phyloP scores from a whole-genome alignment of 2,329 filamentous ascomycete genomes.

The Phaeosphaeria sp. region DNA sequence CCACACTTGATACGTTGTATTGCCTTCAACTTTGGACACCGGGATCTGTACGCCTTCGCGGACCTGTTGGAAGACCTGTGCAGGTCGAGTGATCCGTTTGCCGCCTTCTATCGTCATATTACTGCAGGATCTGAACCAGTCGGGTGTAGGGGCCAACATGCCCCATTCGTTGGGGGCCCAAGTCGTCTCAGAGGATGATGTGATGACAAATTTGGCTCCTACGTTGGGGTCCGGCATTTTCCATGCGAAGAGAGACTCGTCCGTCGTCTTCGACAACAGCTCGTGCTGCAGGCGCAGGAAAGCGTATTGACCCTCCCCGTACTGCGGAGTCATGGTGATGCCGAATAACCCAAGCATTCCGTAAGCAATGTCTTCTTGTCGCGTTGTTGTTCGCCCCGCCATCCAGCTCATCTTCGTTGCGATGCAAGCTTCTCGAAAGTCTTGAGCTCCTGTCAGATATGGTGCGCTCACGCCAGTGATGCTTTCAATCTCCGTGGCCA shows the following conservation, averaged over 20 bases:
- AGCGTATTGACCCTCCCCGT: constrained; percentile 20
- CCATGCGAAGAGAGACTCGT: constrained; percentile 17
- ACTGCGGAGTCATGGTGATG: constrained; percentile 10
- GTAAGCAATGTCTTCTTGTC: constrained; percentile 23
- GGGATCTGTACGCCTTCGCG: constrained; percentile 1
- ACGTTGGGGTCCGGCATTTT: constrained; percentile 1
- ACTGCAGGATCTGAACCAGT: constrained; percentile 4
- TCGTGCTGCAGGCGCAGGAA: constrained; percentile 22
- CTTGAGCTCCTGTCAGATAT: background rate
- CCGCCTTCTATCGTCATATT: background rate
- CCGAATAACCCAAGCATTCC: constrained; percentile 26
- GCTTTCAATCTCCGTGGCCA: constrained; percentile 1
- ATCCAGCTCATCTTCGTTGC: constrained; percentile 21
- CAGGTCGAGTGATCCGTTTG: background rate
- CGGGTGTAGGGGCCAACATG: constrained; percentile 7
- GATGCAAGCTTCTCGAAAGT: constrained; percentile 3
- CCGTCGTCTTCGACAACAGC: constrained; percentile 15
- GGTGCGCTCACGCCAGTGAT: constrained; percentile 8
- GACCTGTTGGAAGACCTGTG: background rate
- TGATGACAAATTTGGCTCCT: background rate
- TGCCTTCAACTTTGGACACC: background rate
- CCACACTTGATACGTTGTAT: background rate
- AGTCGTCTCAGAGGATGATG: background rate
- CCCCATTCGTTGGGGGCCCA: constrained; percentile 6
- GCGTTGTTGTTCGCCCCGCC: constrained; percentile 17